Base-by-base conservation (phyloP, 2,329 filamentous ascomycete species). In the Diaporthe longicolla region DNA sequence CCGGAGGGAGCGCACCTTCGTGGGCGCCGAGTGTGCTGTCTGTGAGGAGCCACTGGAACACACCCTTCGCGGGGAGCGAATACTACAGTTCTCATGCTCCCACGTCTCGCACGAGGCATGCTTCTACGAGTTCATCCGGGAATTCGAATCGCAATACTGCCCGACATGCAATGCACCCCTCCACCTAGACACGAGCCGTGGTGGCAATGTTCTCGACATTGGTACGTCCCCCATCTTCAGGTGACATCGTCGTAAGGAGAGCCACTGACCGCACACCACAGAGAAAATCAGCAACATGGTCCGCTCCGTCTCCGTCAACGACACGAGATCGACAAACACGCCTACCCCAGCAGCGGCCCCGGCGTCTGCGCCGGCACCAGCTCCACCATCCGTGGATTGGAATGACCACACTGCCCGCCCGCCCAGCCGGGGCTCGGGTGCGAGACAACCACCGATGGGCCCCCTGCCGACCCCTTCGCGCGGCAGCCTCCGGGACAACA, bases 61-160 rank as follows among this genome's bases (percentile, higher is more conserved):
- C 83, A 99, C 95, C 4, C 88, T 99, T 61, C 93, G 94, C 68
- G 97, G 97, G 74, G 97, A 99, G 85, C 92, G 95, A 78, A 95
- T 99, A 76, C 87, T 99, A 71, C 97, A 98, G 82, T 97, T 99
- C 80, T 97, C 95, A 8, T 99, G 97, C 84, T 91, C 93, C n/a
- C 97, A 99, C 84, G 96, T 99, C 75, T 95, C 96, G 15, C 97
- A 99, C 82, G 97, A 98, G 83, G 97, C 96, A 48, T 99, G 97
- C 84, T 98, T 99, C 82, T 98, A 98, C 85, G 97, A 99, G 84
- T 98, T 97, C 82, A 97, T 99, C 79, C 94, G 94, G 80, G 96
- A 98, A 81, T 94, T 96, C 74, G 95, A 98, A 78, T 94, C 94
- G 70, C 95, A 98, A 80, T 95, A 95, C 80, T 99, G 97, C 84